phyloP scores from a whole-genome alignment of 805 yeast genomes.

The Candida golubevii region DNA sequence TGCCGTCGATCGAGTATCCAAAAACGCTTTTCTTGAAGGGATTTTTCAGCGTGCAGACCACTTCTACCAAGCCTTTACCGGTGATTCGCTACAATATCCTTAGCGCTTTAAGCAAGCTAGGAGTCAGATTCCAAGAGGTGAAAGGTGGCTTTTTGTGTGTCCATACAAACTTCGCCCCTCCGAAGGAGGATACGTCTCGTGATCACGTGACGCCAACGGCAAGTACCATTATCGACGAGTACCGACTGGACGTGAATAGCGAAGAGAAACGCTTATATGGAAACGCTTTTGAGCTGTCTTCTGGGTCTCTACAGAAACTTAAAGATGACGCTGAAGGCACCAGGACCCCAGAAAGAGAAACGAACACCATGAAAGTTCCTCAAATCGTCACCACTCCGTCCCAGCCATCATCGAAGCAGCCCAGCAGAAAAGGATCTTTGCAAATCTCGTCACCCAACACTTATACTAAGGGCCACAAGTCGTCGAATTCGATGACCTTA shows the following conservation, averaged over 20 bases:
- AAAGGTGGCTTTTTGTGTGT: constrained; percentile 91
- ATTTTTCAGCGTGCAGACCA: constrained; percentile 89
- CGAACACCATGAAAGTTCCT: constrained; percentile 5
- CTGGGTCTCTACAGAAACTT: constrained; percentile 23
- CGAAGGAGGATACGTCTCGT: constrained; percentile 28
- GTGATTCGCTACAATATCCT: constrained; percentile 83
- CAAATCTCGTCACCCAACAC: constrained; percentile 8
- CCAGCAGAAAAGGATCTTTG: constrained; percentile 38
- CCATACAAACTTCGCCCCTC: constrained; percentile 42
- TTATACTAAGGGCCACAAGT: constrained; percentile 29
- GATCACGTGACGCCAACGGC: constrained; percentile 16
- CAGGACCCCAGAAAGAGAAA: constrained; percentile 24
- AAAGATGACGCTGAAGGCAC: constrained; percentile 17
- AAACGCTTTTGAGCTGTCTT: constrained; percentile 37
- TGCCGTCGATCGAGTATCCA: constrained; percentile 94
- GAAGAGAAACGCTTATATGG: constrained; percentile 37
- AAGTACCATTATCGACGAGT: constrained; percentile 16
- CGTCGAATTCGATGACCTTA: constrained; percentile 33
- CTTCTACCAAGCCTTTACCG: constrained; percentile 88
- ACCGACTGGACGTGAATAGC: constrained; percentile 17
- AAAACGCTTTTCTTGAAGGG: constrained; percentile 88
- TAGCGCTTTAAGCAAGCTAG: constrained; percentile 66
- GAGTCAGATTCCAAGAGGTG: constrained; percentile 81
- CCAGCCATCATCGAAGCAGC: constrained; percentile 17
- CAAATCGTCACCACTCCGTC: constrained; percentile 16